These are phyloP conservation scores for Colletotrichum abscissum DNA, from an alignment of 2,329 filamentous ascomycete species.

Conservation along the genomic window DNA sequence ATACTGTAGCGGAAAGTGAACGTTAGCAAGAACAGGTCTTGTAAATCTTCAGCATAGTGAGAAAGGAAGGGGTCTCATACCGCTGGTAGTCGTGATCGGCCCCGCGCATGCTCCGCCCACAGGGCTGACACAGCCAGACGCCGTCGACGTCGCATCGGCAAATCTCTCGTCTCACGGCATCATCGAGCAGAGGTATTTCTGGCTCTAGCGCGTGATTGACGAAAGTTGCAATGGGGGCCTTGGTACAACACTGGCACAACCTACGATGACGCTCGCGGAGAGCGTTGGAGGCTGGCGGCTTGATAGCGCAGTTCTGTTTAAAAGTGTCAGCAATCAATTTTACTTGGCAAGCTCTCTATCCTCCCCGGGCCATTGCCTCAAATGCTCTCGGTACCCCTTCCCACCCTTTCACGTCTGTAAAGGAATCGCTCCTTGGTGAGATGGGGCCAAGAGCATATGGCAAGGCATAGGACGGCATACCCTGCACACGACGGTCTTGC, in stretches of 20 bases:
- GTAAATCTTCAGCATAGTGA: not conserved
- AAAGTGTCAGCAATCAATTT: slow-evolving; percentile 27
- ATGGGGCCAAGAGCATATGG: slow-evolving; percentile 12
- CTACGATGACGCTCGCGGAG: slow-evolving; percentile 83
- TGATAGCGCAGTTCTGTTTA: slow-evolving; percentile 86
- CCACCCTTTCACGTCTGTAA: slow-evolving; percentile 11
- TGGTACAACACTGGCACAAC: slow-evolving; percentile 80
- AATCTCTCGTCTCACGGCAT: slow-evolving; percentile 66
- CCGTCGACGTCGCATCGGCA: slow-evolving; percentile 65
- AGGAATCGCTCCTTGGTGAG: not conserved
- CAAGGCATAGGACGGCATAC: slow-evolving; percentile 57
- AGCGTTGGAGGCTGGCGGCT: slow-evolving; percentile 76
- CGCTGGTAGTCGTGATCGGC: slow-evolving; percentile 69
- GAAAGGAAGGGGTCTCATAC: slow-evolving; percentile 49
- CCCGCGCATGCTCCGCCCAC: slow-evolving; percentile 76
- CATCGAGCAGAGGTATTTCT: slow-evolving; percentile 59
- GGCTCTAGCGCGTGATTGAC: slow-evolving; percentile 57
- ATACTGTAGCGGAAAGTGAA: slow-evolving; percentile 58
- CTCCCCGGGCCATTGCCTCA: slow-evolving; percentile 20
- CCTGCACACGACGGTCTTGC: slow-evolving; percentile 81
- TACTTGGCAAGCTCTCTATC: slow-evolving; percentile 9
- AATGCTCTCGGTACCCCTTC: not conserved
- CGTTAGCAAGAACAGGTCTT: slow-evolving; percentile 15
- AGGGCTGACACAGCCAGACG: slow-evolving; percentile 89
- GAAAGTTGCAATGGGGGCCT: slow-evolving; percentile 73